Percentiles rank a stretch among this genome's conserved stretches.
Conservation (phyloP, 257 asterid genomes). For the Plantago ovata region DNA sequence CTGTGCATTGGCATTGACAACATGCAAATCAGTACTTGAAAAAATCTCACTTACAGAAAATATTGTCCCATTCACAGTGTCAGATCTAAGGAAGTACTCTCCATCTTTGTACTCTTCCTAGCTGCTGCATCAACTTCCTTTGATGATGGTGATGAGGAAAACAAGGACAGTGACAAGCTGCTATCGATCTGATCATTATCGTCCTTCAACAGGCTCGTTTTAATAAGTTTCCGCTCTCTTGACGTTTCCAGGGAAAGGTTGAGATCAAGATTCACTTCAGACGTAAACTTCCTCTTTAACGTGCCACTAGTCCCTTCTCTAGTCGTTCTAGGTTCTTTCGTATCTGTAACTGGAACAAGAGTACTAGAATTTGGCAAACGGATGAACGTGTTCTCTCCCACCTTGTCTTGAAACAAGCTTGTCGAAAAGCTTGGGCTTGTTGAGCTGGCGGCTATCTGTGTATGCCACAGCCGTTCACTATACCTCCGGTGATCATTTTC, state of each 20-base stretch:
- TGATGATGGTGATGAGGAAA: conserved; percentile 36
- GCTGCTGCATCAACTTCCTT: conserved; percentile 20
- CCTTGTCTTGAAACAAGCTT: conserved; percentile 22
- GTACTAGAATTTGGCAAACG: conserved; percentile 12
- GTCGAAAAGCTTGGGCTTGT: conserved; percentile 10
- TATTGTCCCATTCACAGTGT: conserved; percentile 70
- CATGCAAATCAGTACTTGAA: conserved; percentile 41
- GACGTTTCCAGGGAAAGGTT: conserved; percentile 49
- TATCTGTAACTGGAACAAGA: not conserved
- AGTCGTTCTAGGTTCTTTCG: not conserved
- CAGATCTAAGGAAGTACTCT: conserved; percentile 62
- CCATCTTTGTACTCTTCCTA: conserved; percentile 32
- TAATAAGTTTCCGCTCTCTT: conserved; percentile 17
- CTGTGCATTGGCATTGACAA: conserved; percentile 34
- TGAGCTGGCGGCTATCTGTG: conserved; percentile 19
- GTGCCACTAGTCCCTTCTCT: conserved; percentile 5
- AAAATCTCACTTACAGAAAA: conserved; percentile 60
- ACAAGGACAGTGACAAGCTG: conserved; percentile 56
- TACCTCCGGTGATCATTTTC: conserved; percentile 23
- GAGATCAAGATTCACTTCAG: conserved; percentile 56
- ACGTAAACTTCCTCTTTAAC: conserved; percentile 41
- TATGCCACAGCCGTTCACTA: conserved; percentile 24
- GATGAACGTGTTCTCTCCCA: conserved; percentile 18
- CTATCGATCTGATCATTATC: conserved; percentile 30
- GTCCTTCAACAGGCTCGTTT: conserved; percentile 18